Evolutionary conservation across 2,329 filamentous ascomycete genomes (phyloP).

Genomic region (Xylariaceae sp.): DNA sequence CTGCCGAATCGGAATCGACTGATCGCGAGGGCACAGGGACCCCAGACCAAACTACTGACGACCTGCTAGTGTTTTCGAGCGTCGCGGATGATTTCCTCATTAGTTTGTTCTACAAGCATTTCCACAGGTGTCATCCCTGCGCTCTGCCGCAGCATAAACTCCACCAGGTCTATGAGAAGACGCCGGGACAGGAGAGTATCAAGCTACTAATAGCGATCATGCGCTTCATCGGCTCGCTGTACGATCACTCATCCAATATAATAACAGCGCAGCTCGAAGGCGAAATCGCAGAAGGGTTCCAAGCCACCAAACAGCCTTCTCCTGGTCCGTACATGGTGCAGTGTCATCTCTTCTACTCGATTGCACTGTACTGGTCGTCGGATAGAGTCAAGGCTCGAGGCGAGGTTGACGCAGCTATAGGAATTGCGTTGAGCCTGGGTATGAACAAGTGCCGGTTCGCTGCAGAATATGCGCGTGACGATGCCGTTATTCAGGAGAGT

Average conservation of each 20-base stretch:
- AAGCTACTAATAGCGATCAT: conserved; percentile 15
- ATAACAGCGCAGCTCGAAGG: conserved; percentile 11
- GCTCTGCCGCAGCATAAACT: conserved; percentile 12
- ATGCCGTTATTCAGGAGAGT: conserved; percentile 15
- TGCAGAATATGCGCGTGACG: conserved; percentile 9
- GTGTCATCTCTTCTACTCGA: conserved; percentile 19
- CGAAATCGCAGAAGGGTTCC: conserved; percentile 12
- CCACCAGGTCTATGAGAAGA: conserved; percentile 8
- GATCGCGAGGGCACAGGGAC: conserved; percentile 2
- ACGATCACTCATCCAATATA: conserved; percentile 8
- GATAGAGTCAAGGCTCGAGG: conserved; percentile 12
- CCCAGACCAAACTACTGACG: conserved; percentile 3
- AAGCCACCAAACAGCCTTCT: conserved; percentile 1
- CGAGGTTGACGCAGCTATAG: conserved; percentile 17
- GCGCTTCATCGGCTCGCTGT: conserved; percentile 18
- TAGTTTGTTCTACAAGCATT: conserved; percentile 18
- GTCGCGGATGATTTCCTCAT: conserved; percentile 15
- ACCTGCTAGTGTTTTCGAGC: conserved; percentile 6
- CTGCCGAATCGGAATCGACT: conserved; percentile 10
- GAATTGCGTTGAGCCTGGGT: conserved; percentile 12
- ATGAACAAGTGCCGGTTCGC: conserved; percentile 16
- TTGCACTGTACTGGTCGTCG: conserved; percentile 14
- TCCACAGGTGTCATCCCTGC: conserved; percentile 20
- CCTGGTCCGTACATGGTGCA: conserved; percentile 18
- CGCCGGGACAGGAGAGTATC: conserved; percentile 5